phyloP scores from a whole-genome alignment of 306 rosid genomes.

The Ormosia emarginata region DNA sequence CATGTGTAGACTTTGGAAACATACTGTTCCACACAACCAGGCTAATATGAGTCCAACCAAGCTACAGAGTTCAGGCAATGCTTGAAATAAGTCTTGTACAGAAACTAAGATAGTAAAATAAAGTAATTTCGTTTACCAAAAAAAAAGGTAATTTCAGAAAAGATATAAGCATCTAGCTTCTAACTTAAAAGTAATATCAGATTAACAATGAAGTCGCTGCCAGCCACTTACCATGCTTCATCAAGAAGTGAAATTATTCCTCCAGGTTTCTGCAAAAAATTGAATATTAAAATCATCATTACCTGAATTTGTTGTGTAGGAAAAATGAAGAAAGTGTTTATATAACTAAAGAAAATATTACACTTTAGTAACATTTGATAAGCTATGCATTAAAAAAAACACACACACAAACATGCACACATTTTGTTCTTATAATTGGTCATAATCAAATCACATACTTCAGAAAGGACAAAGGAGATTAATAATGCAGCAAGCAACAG shows the following conservation, averaged over 20 bases:
- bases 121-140: not conserved
- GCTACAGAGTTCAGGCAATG: conserved; percentile 23
- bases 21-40: conserved; percentile 63
- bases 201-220: conserved; percentile 14
- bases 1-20: conserved; percentile 99
- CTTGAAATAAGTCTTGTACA: conserved; percentile 4
- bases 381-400: not conserved
- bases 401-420: not conserved
- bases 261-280: conserved; percentile 89
- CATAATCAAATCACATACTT: not conserved
- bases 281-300: conserved; percentile 24
- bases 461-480: not conserved
- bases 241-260: conserved; percentile 95
- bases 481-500: conserved; percentile 24
- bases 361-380: conserved; percentile 8
- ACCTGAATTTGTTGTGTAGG: not conserved
- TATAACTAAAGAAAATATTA: conserved; percentile 2
- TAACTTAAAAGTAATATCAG: conserved; percentile 15
- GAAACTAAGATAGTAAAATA: not conserved
- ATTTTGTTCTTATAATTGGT: not conserved
- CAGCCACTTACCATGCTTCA: conserved; percentile 95
- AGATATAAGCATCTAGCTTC: conserved; percentile 23
- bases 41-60: conserved; percentile 37
- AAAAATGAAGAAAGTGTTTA: not conserved
- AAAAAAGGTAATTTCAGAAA: not conserved